Conservation (phyloP, 257 asterid species). For the Fraxinus excelsior region DNA sequence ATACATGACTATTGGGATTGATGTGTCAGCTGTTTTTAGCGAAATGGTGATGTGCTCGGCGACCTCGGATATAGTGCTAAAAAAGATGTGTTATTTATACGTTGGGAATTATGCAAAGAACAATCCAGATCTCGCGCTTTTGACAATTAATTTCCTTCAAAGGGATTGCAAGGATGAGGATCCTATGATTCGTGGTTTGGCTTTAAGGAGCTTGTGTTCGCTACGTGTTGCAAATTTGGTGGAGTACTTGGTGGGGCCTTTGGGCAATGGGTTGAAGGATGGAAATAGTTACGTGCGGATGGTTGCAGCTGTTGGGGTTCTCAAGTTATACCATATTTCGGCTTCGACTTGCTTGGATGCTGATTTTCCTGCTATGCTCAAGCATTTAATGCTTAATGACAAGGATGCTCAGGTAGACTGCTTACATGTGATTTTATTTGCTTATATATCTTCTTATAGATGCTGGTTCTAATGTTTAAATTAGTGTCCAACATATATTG, state of each 20-base stretch:
- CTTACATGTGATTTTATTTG: slow-evolving; percentile 7
- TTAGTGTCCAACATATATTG: neutral
- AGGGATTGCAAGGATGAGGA: slow-evolving; percentile 99
- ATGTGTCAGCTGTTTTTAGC: slow-evolving; percentile 91
- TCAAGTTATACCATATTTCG: slow-evolving; percentile 89
- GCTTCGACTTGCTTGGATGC: slow-evolving; percentile 88
- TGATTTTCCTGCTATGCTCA: slow-evolving; percentile 79
- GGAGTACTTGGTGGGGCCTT: slow-evolving; percentile 96
- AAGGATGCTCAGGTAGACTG: slow-evolving; percentile 84
- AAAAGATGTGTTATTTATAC: slow-evolving; percentile 96
- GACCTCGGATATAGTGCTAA: slow-evolving; percentile 96
- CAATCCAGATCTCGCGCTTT: slow-evolving; percentile 95
- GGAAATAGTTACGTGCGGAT: slow-evolving; percentile 88
- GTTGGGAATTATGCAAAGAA: slow-evolving; percentile 95
- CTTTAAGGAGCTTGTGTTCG: slow-evolving; percentile 95
- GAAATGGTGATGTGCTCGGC: slow-evolving; percentile 99
- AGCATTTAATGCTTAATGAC: slow-evolving; percentile 92
- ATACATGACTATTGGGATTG: slow-evolving; percentile 96
- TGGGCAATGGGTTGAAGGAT: slow-evolving; percentile 87
- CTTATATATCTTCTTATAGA: slow-evolving; percentile 16
- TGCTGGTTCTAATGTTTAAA: slow-evolving; percentile 16
- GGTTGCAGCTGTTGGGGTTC: slow-evolving; percentile 86
- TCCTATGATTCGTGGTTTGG: slow-evolving; percentile 98
- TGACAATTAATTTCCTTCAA: slow-evolving; percentile 96
- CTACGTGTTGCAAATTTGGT: slow-evolving; percentile 96